Conservation (phyloP, 2,329 filamentous ascomycete species). For the Endothia cerciana region DNA sequence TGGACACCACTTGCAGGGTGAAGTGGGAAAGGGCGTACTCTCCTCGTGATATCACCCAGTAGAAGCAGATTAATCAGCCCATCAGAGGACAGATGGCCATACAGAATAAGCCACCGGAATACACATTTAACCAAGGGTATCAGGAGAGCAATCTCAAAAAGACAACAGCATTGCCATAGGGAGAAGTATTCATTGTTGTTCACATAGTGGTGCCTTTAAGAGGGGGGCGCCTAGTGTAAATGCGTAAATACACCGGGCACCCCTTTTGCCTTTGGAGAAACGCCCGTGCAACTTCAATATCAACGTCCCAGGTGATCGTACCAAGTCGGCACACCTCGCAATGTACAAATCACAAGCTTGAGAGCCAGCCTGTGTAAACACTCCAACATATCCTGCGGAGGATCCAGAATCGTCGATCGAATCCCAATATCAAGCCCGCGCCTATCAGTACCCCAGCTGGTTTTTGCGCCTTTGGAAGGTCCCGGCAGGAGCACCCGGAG, state of each 20-base stretch:
- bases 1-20: background rate
- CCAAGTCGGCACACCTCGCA: background rate
- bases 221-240: background rate
- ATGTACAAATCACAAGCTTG: background rate
- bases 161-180: too few species aligned
- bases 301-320: background rate
- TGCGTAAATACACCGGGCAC: background rate
- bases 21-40: too few species aligned
- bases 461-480: constrained; percentile 25
- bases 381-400: background rate
- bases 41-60: too few species aligned
- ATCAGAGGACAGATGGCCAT: too few species aligned
- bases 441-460: constrained; percentile 1
- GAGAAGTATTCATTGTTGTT: background rate
- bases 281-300: background rate
- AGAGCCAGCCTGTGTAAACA: background rate
- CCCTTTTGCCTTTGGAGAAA: background rate
- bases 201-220: background rate
- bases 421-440: background rate
- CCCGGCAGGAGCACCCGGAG: constrained; percentile 5
- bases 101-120: too few species aligned
- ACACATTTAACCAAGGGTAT: too few species aligned
- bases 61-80: too few species aligned
- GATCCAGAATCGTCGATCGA: background rate
- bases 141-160: too few species aligned